Conservation (phyloP, 2,329 filamentous ascomycete genomes). For the Fusarium musae region DNA sequence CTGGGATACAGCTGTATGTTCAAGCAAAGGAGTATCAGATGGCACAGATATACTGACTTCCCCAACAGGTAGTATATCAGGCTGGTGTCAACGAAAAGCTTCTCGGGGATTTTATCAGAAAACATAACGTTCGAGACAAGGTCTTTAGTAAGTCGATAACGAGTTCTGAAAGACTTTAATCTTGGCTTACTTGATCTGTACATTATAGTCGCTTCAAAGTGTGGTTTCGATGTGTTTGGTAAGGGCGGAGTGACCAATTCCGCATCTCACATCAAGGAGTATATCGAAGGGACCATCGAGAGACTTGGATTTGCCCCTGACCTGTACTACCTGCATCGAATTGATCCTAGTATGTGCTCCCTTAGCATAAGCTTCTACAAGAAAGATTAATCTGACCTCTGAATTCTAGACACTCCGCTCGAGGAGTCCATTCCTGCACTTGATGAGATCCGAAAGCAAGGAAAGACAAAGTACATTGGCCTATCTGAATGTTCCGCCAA, state of each 20-base stretch:
- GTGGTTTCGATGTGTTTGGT: not conserved
- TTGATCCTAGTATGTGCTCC: not conserved
- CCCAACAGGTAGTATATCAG: not conserved
- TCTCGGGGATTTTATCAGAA: conserved; percentile 11
- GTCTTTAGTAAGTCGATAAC: not conserved
- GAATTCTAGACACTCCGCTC: not conserved
- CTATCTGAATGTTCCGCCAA: not conserved
- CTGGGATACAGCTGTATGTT: conserved; percentile 11
- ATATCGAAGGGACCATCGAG: conserved; percentile 4
- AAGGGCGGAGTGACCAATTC: not conserved
- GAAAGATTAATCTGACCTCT: too few relatives aligned
- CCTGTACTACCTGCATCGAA: conserved; percentile 1
- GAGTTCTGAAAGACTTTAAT: not conserved
- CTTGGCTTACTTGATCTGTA: not conserved
- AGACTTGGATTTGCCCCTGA: conserved; percentile 11
- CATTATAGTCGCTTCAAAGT: conserved; percentile 4
- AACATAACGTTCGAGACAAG: conserved; percentile 6
- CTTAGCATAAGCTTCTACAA: too few relatives aligned
- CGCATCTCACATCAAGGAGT: not conserved
- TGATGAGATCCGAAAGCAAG: not conserved
- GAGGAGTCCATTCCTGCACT: conserved; percentile 2
- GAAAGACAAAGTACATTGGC: conserved; percentile 9
- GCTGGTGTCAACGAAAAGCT: conserved; percentile 10
- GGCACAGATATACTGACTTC: not conserved
- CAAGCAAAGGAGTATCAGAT: accelerated